Evolutionary conservation across 805 yeast genomes (phyloP).

Genomic region (Yarrowia alimentaria): DNA sequence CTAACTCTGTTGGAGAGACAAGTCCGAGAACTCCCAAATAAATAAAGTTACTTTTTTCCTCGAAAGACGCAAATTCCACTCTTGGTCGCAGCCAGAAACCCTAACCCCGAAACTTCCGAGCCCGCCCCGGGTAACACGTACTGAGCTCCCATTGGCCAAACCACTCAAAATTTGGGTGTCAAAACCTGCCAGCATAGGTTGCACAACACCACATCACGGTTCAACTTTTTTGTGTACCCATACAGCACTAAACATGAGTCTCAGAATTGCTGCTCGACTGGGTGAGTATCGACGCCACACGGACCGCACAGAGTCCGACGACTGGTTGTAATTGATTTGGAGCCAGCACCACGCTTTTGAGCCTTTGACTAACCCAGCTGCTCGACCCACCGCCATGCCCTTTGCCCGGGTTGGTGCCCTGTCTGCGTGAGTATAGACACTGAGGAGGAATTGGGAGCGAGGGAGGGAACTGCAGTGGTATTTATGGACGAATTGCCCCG

Average conservation of each 20-base stretch:
- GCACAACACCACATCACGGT: slow-evolving; percentile 28
- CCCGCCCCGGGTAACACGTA: slow-evolving; percentile 26
- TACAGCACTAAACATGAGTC: slow-evolving; percentile 28
- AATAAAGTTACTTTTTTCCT: no score
- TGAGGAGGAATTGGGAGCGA: neutral
- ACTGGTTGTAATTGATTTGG: neutral
- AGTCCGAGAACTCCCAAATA: no score
- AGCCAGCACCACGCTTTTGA: neutral
- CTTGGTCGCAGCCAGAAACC: no score
- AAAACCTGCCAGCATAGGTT: slow-evolving; percentile 27
- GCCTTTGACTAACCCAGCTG: slow-evolving; percentile 25
- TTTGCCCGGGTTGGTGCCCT: slow-evolving; percentile 28
- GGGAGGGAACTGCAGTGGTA: neutral
- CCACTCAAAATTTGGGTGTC: slow-evolving; percentile 26
- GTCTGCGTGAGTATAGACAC: slow-evolving; percentile 27
- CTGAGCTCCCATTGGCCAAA: slow-evolving; percentile 27
- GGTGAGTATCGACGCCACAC: slow-evolving; percentile 8
- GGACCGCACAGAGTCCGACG: neutral
- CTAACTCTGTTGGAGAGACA: no score
- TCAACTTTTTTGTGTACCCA: slow-evolving; percentile 27
- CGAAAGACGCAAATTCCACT: no score
- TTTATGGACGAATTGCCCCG: no score
- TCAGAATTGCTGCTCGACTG: slow-evolving; percentile 29
- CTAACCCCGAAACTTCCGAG: neutral
- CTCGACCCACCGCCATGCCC: slow-evolving; percentile 28